Base-by-base conservation (phyloP, 768 basidiomycete species). In the Termitomyces bulborhizus region DNA sequence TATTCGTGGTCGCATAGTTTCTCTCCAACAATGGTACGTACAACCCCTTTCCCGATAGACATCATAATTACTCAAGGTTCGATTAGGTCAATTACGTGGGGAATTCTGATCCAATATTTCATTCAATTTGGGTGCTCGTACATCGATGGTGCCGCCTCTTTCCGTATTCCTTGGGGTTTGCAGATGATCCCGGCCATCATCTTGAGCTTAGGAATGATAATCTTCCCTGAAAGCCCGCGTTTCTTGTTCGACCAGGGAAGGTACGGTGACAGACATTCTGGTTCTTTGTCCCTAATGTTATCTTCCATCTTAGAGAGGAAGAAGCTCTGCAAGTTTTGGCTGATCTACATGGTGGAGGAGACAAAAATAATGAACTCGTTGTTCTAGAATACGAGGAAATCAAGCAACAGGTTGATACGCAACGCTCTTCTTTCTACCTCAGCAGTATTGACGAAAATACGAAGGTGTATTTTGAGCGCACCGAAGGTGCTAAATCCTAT, bases 111-210 rank as follows among this genome's bases (percentile, higher is more conserved):
- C 43, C 87, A 88, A 58, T 84, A 89, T 71, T 88, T 88, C 66
- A 77, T 88, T 58, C 81, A 87, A 60, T 87, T 88, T 57, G 86
- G 86, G 8, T 86, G 83, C 65, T 88, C 85, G 7, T 85, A 85
- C 66, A 85, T 89, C 65, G 69, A 83, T 18, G 84, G 86, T 32
- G 74, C 66, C 12, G 85, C 86, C 0, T 87, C 86, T 0, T 90
- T 89, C 79, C 83, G 88, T 26, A 85, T 90, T 60, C 88, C 88
- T 9, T 88, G 86, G 86, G 85, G 84, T 54, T 69, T 90, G 27
- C 89, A 90, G 65, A 78, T 86, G 74, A 88, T 92, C 51, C 88
- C 88, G 24, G 90, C 85, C 6, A 76, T 88, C 55, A 53, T 92
- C 11, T 77, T 90, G 27, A 81, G 80, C 46, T 24, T 79, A 7